Evolutionary conservation across 2,329 filamentous ascomycete genomes (phyloP).

Genomic region (Delphinella strobiligena): DNA sequence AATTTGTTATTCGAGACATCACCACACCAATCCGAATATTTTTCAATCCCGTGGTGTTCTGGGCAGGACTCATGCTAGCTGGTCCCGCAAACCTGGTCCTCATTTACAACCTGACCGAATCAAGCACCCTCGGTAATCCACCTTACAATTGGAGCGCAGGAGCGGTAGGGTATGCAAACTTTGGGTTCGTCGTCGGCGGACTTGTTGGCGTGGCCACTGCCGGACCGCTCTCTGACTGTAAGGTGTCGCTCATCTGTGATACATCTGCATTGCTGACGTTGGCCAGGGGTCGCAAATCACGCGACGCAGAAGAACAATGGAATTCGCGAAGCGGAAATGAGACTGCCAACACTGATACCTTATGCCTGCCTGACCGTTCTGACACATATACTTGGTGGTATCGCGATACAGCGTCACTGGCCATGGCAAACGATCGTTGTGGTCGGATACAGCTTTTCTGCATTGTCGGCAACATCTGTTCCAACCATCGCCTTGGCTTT

Average conservation of each 20-base stretch:
- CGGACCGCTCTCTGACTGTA: conserved; percentile 41
- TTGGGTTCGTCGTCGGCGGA: conserved; percentile 31
- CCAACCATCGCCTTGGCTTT: conserved; percentile 33
- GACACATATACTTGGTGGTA: not conserved
- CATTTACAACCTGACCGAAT: conserved; percentile 40
- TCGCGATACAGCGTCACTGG: conserved; percentile 21
- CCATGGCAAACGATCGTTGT: conserved; percentile 38
- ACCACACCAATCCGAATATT: conserved; percentile 30
- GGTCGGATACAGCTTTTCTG: conserved; percentile 35
- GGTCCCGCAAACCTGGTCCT: conserved; percentile 30
- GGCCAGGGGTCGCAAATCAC: not conserved
- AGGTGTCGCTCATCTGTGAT: not conserved
- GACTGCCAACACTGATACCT: conserved; percentile 22
- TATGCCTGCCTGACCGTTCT: not conserved
- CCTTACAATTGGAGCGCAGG: conserved; percentile 34
- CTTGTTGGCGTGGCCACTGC: conserved; percentile 35
- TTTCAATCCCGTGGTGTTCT: conserved; percentile 33
- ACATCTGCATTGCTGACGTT: not conserved
- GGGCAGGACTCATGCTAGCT: conserved; percentile 23
- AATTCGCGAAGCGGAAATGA: conserved; percentile 21
- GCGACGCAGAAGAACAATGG: conserved; percentile 15
- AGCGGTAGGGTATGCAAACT: conserved; percentile 39
- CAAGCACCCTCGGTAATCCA: conserved; percentile 26
- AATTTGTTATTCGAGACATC: conserved; percentile 28
- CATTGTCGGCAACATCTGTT: conserved; percentile 28